These are phyloP conservation scores for Solanum etuberosum DNA, from an alignment of 257 asterid species.

Conservation along the genomic window DNA sequence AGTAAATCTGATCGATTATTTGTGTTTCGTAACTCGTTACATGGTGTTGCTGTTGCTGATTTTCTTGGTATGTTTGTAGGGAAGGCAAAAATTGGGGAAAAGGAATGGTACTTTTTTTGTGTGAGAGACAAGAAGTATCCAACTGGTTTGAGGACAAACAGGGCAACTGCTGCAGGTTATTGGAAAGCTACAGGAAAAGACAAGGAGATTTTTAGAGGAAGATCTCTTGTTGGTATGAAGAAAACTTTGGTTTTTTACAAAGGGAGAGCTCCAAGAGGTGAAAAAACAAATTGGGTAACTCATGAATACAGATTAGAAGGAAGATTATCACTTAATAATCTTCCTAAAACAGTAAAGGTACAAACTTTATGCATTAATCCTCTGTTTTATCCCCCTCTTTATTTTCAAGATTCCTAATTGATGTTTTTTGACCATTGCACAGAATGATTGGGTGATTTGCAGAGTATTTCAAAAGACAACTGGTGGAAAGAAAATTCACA, in stretches of 20 bases:
- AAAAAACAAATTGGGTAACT: slow-evolving; percentile 58
- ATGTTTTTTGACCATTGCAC: neutral
- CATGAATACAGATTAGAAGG: slow-evolving; percentile 77
- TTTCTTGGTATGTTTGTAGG: slow-evolving; percentile 14
- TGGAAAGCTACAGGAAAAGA: slow-evolving; percentile 95
- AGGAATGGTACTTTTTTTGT: slow-evolving; percentile 79
- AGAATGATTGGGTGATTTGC: slow-evolving; percentile 93
- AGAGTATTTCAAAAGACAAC: slow-evolving; percentile 72
- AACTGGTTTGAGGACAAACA: slow-evolving; percentile 61
- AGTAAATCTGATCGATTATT: neutral
- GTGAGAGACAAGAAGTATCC: slow-evolving; percentile 72
- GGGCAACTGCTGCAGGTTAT: slow-evolving; percentile 68
- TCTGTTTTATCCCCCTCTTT: neutral
- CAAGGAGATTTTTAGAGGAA: slow-evolving; percentile 42
- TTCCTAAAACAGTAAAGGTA: slow-evolving; percentile 40
- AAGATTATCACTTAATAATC: slow-evolving; percentile 25
- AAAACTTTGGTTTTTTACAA: slow-evolving; percentile 68
- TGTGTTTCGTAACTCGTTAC: neutral
- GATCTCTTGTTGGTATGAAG: slow-evolving; percentile 56
- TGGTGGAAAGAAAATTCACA: slow-evolving; percentile 73
- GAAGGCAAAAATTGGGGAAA: slow-evolving; percentile 66
- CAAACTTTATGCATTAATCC: neutral
- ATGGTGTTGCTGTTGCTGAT: neutral
- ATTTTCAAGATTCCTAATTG: neutral
- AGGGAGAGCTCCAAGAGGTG: slow-evolving; percentile 82